Evolutionary conservation across 768 basidiomycete genomes (phyloP).

Genomic region (Strobilomyces dryophilus): DNA sequence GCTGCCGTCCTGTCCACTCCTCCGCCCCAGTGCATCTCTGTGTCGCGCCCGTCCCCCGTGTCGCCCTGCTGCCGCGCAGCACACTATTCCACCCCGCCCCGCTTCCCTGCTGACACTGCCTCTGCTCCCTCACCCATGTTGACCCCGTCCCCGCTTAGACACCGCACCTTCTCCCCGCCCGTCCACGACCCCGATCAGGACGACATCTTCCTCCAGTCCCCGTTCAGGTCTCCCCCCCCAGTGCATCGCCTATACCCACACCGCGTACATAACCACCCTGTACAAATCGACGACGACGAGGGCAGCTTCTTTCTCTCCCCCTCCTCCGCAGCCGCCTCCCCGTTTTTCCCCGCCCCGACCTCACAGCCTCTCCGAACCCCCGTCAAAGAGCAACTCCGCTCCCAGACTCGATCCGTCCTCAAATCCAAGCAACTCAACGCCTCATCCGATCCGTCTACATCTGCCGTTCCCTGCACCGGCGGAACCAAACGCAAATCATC

Average conservation of each 20-base stretch:
- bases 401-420: conserved; percentile 40
- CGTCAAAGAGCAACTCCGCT: conserved; percentile 46
- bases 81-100: conserved; percentile 34
- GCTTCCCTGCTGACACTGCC: conserved; percentile 17
- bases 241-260: conserved; percentile 41
- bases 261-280: conserved; percentile 34
- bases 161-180: conserved; percentile 36
- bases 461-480: conserved; percentile 31
- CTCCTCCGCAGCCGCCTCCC: conserved; percentile 35
- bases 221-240: conserved; percentile 45
- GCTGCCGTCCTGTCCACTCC: conserved; percentile 28
- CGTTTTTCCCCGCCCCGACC: conserved; percentile 40
- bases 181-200: conserved; percentile 35
- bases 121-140: conserved; percentile 48
- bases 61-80: conserved; percentile 32
- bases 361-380: conserved; percentile 59
- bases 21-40: conserved; percentile 33
- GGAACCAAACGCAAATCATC: conserved; percentile 68
- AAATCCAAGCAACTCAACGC: conserved; percentile 30
- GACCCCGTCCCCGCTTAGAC: conserved; percentile 59
- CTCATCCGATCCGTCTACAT: background rate
- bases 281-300: conserved; percentile 49
- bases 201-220: conserved; percentile 52
- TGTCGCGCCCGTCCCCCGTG: conserved; percentile 29
- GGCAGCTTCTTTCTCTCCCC: conserved; percentile 56